A percentile compares a stretch with the other conserved stretches of the same genome.
Evolutionary conservation across 371 early-diverging fungal species (phyloP).

Genomic region (Zychaea mexicana): DNA sequence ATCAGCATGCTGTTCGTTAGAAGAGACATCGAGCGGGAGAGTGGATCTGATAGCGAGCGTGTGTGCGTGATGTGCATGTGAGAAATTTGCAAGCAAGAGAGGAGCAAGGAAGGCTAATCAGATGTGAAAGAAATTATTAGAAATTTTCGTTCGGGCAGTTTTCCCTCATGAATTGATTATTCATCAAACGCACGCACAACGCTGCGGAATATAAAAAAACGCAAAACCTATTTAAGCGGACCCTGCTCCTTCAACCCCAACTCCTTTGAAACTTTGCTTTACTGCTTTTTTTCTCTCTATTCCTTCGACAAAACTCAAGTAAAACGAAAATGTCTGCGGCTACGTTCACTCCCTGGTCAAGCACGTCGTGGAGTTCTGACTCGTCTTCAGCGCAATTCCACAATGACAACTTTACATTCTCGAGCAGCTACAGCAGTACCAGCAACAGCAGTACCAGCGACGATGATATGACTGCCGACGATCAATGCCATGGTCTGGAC

Average conservation of each 20-base stretch:
- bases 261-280: neutral
- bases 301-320: neutral
- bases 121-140: neutral
- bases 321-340: conserved; percentile 1
- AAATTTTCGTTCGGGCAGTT: neutral
- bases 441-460: neutral
- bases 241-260: conserved; percentile 1
- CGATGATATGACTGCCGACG: neutral
- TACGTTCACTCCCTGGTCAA: conserved; percentile 1
- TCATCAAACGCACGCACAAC: neutral
- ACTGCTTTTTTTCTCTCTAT: conserved; percentile 4
- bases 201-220: neutral
- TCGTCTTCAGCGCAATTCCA: neutral
- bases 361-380: neutral
- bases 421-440: neutral
- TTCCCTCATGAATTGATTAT: neutral
- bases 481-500: neutral
- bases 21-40: neutral
- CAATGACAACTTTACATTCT: neutral
- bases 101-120: neutral
- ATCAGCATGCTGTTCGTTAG: neutral
- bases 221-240: neutral
- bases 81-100: no score
- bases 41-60: no score
- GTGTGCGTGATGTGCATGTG: no score